Conservation (phyloP, 23 red algal genomes). For the Agarophyton chilense region DNA sequence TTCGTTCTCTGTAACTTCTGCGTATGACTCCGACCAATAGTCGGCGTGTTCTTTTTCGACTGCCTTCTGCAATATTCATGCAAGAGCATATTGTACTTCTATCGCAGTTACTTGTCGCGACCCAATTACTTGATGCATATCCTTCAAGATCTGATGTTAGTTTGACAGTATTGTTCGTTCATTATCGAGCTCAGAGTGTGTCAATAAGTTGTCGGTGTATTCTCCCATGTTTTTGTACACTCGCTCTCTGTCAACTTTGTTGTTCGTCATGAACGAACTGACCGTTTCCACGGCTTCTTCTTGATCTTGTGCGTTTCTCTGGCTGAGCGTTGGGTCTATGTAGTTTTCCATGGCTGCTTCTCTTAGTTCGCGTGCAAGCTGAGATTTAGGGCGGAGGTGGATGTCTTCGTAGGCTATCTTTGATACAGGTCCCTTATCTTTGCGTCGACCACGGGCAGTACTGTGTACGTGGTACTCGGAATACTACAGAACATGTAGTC, state of each 20-base stretch:
- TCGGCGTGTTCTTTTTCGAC: not conserved
- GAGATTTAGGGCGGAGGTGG: not conserved
- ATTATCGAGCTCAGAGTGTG: not conserved
- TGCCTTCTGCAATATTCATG: not conserved
- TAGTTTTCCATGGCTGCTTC: conserved; percentile 1
- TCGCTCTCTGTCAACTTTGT: not conserved
- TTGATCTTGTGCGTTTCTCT: not conserved
- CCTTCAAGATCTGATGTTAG: not conserved
- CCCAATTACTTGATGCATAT: not conserved
- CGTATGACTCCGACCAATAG: not conserved
- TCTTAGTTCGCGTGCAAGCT: conserved; percentile 3
- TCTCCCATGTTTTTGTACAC: conserved; percentile 27
- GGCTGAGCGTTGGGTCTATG: not conserved
- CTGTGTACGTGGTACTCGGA: not conserved
- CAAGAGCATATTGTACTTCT: not conserved
- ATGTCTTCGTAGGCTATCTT: conserved; percentile 37
- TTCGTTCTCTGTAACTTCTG: not conserved
- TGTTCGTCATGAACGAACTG: not conserved
- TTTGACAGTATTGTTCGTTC: not conserved
- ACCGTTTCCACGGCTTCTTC: not conserved
- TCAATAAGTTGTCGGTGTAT: not conserved
- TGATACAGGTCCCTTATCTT: not conserved
- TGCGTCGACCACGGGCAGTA: conserved; percentile 31
- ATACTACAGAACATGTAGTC: conserved; percentile 40
- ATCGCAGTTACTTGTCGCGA: not conserved